phyloP scores from a whole-genome alignment of 805 yeast genomes.

The Saccharomycopsis sp. region DNA sequence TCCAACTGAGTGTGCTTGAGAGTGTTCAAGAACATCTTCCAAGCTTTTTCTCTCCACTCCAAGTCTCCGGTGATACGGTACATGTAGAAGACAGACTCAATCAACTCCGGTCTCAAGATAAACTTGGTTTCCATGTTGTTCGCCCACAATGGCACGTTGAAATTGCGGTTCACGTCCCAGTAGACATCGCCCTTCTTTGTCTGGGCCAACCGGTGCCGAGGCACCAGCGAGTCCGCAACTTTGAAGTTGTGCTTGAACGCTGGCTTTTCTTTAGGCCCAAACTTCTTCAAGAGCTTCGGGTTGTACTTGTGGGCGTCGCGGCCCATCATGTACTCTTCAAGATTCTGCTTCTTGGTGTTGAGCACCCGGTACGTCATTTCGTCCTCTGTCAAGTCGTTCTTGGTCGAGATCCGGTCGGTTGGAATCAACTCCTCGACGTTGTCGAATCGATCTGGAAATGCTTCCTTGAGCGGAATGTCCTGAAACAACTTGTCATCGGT shows the following conservation, averaged over 20 bases:
- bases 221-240: slow-evolving; percentile 4
- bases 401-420: not conserved
- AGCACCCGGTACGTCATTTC: slow-evolving; percentile 1
- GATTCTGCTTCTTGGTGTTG: slow-evolving; percentile 13
- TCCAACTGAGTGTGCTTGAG: slow-evolving; percentile 22
- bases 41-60: slow-evolving; percentile 47
- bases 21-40: slow-evolving; percentile 36
- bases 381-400: not conserved
- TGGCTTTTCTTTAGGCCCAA: slow-evolving; percentile 12
- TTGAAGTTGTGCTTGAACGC: not conserved
- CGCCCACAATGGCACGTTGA: slow-evolving; percentile 26
- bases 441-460: not conserved
- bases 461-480: slow-evolving; percentile 1
- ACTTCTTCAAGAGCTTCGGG: slow-evolving; percentile 2
- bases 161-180: slow-evolving; percentile 10
- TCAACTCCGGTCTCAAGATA: slow-evolving; percentile 50
- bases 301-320: not conserved
- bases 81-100: slow-evolving; percentile 51
- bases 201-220: slow-evolving; percentile 1
- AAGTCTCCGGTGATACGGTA: slow-evolving; percentile 53
- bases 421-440: not conserved
- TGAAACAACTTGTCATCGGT: slow-evolving; percentile 7
- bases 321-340: slow-evolving; percentile 1
- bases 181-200: slow-evolving; percentile 7
- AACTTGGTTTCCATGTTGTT: slow-evolving; percentile 31